Base-by-base conservation (phyloP, 176 grass and related monocot genomes). In the Musa beccarii region DNA sequence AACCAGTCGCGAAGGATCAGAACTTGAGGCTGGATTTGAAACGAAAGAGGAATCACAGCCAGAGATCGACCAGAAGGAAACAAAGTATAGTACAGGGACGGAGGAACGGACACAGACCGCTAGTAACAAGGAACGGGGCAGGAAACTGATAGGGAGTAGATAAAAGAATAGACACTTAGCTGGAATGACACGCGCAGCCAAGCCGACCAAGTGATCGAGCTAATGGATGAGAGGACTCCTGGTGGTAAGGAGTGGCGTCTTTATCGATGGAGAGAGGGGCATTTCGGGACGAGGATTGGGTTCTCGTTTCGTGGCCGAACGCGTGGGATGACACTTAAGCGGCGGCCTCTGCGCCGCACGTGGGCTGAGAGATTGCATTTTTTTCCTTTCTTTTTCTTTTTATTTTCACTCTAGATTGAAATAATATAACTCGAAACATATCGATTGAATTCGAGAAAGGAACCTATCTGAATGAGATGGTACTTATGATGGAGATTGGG, bases 91-190 rank as follows among this genome's bases (percentile, higher is more conserved):
- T 8, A 69, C 8, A 50, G 43, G 34, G 9, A 49, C 14, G 6
- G 43, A 1, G n/a, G 67, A 69, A 50, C 7, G 49, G 26, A 19
- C 21, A 2, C 6, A 29, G 43, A 51, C 19, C 62, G 7, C 10
- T 23, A 28, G 26, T 28, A 28, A 28, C 2, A 28, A 12, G 1
- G 3, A 69, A 78, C 1, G 29, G 59, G 69, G 74, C 64, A 2
- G 1, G 2, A 70, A 66, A 23, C 0, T 4, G 16, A 84, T 8
- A 52, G 73, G 20, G 10, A 28, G 28, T 34, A 73, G 2, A 50
- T 59, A 17, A 67, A 66, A 15, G 7, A 34, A 76, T 76, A 83
- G 34, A 43, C 4, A 43, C 85, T 87, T 85, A 87, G 64, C 85
- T 91, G 64, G 2, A 8, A 3, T 10, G 10, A 13, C 63, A 16